Evolutionary conservation across 805 yeast species (phyloP).

Genomic region (Kluyveromyces aestuarii): DNA sequence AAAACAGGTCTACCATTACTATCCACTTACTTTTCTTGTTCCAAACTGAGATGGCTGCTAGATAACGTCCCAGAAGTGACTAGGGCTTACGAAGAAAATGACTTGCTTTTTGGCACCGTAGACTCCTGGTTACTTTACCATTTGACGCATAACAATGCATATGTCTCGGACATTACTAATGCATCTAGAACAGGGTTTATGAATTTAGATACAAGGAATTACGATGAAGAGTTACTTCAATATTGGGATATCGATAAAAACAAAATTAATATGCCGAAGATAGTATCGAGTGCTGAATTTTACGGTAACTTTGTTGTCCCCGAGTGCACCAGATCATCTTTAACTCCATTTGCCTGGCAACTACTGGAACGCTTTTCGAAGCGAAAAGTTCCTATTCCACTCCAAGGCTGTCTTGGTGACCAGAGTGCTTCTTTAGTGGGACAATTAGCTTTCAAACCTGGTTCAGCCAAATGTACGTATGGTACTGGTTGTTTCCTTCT

Average conservation of each 20-base stretch:
- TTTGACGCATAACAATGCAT: constrained; percentile 59
- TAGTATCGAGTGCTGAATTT: constrained; percentile 67
- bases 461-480: constrained; percentile 89
- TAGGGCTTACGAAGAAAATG: constrained; percentile 63
- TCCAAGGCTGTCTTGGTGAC: constrained; percentile 88
- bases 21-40: constrained; percentile 85
- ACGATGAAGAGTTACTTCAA: constrained; percentile 64
- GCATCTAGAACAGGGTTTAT: constrained; percentile 88
- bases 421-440: constrained; percentile 92
- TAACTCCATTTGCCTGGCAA: constrained; percentile 40
- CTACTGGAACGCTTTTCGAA: constrained; percentile 43
- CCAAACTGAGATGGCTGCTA: constrained; percentile 81
- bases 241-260: constrained; percentile 73
- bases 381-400: constrained; percentile 54
- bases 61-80: constrained; percentile 64
- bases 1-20: constrained; percentile 73
- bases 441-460: constrained; percentile 73
- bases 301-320: constrained; percentile 69
- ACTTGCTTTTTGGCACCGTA: constrained; percentile 85
- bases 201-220: constrained; percentile 66
- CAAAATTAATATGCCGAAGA: constrained; percentile 61
- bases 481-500: constrained; percentile 93
- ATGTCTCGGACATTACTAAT: constrained; percentile 81
- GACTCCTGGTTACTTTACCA: constrained; percentile 91
- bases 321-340: constrained; percentile 41